phyloP scores from a whole-genome alignment of 352 stramenopile species.

The Globisporangium middletonii region DNA sequence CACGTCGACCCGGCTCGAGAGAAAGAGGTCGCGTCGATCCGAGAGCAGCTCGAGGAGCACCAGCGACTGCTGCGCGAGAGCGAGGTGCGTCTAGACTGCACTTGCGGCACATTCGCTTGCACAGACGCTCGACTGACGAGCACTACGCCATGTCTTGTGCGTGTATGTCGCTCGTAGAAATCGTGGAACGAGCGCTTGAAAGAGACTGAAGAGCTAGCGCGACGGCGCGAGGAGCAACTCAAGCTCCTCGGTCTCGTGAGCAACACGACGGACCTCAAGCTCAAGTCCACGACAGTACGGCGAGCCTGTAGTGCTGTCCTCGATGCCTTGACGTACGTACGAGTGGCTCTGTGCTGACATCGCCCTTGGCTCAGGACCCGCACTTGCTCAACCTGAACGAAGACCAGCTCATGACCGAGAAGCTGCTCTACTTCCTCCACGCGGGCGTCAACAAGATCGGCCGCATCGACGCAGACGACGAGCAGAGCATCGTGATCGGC shows the following conservation, averaged over 20 bases:
- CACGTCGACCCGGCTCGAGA: slow-evolving; percentile 43
- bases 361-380: slow-evolving; percentile 29
- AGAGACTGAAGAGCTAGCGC: slow-evolving; percentile 77
- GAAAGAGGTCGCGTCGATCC: slow-evolving; percentile 48
- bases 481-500: slow-evolving; percentile 73
- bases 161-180: slow-evolving; percentile 33
- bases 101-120: too few species aligned
- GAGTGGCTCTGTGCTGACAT: too few species aligned
- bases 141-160: not conserved
- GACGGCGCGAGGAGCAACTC: slow-evolving; percentile 74
- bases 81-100: slow-evolving; percentile 30
- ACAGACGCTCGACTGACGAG: too few species aligned
- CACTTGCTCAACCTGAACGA: slow-evolving; percentile 86
- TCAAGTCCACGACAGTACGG: slow-evolving; percentile 39
- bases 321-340: too few species aligned
- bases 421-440: slow-evolving; percentile 77
- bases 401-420: slow-evolving; percentile 82
- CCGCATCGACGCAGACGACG: slow-evolving; percentile 48
- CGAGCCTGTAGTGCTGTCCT: too few species aligned
- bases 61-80: slow-evolving; percentile 68
- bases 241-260: slow-evolving; percentile 60
- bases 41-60: slow-evolving; percentile 74
- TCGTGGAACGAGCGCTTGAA: slow-evolving; percentile 72
- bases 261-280: slow-evolving; percentile 50
- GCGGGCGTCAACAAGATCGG: slow-evolving; percentile 53